phyloP scores from a whole-genome alignment of 805 yeast genomes.

The Lachancea cidri region DNA sequence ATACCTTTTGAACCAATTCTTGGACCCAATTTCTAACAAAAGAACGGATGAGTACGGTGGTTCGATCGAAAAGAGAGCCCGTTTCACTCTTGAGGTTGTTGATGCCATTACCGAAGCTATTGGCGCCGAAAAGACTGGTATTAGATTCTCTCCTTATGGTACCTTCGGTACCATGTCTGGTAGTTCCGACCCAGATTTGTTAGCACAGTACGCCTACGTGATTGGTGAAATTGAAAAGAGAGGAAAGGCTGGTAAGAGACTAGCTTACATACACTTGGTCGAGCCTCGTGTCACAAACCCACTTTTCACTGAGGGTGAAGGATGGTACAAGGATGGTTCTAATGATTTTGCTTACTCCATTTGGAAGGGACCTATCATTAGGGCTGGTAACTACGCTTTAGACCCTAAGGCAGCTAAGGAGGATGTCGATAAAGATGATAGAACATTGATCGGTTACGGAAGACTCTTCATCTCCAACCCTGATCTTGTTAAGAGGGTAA shows the following conservation, averaged over 20 bases:
- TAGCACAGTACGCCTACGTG: constrained; percentile 39
- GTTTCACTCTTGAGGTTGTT: constrained; percentile 43
- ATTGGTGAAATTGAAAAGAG: constrained; percentile 38
- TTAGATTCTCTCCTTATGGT: constrained; percentile 48
- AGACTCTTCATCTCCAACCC: constrained; percentile 52
- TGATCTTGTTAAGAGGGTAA: constrained; percentile 44
- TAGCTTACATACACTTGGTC: constrained; percentile 41
- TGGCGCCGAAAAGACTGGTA: constrained; percentile 46
- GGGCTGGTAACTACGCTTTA: constrained; percentile 36
- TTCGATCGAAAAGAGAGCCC: constrained; percentile 44
- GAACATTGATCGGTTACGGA: constrained; percentile 44
- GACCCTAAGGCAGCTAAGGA: constrained; percentile 24
- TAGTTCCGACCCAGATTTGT: constrained; percentile 33
- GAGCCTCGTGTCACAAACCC: constrained; percentile 41
- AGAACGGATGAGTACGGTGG: constrained; percentile 55
- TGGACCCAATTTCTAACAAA: constrained; percentile 42
- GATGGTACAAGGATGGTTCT: constrained; percentile 26
- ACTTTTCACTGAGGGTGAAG: constrained; percentile 23
- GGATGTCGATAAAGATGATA: constrained; percentile 33
- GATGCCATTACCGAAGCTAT: constrained; percentile 46
- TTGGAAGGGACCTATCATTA: constrained; percentile 42
- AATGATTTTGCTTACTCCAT: constrained; percentile 38
- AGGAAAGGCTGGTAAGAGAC: constrained; percentile 33
- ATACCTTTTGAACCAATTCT: constrained; percentile 51
- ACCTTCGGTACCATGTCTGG: constrained; percentile 39